Base-by-base conservation (phyloP, 2,329 filamentous ascomycete species). In the Lachnum nothofagi region DNA sequence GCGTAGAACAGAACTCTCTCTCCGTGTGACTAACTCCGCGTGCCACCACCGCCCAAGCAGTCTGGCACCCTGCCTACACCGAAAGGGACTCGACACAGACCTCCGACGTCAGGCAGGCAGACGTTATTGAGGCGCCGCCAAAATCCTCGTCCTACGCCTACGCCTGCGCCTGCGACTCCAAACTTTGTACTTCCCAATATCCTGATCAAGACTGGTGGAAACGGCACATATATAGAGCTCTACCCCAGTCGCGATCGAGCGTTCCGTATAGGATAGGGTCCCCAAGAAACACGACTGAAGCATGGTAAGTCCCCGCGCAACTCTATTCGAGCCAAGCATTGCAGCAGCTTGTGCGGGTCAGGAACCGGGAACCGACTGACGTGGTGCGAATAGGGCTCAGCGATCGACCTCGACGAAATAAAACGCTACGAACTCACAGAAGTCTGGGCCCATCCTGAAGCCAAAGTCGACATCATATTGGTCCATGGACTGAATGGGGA, bases 401-500 rank as follows among this genome's bases (percentile, higher is more conserved):
- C 74, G 55, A 75, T 74, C 60, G 71, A 68, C 53, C 68, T 52
- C 46, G 51, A 60, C 49, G 58, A 74, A 47, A 74, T 77, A 50
- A 70, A 68, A 45, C 77, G 79, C 17, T 80, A 76, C 66, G 80
- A 82, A 63, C 70, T 77, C 44, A 82, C 78, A 1, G 72, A 76
- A 41, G 77, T 83, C 42, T 82, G 79, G 62, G 73, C 71, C 0
- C 78, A 82, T 48, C 78, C 79, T 6, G 69, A 79, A 48, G 80
- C 80, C 44, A 73, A 73, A 51, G 79, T 77, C 59, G 79, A 83
- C 59, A 79, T 89, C 35, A 77, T 88, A 22, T 78, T 88, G 52
- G 80, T 88, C 24, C 85, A 88, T 60, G 85, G 85, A 29, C 74
- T 78, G 35, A 86, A 86, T 63, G 85, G 85, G 25, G 69, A 80